Evolutionary conservation across 177 flowering plant genomes (phyloP).

Genomic region (Viscum album): DNA sequence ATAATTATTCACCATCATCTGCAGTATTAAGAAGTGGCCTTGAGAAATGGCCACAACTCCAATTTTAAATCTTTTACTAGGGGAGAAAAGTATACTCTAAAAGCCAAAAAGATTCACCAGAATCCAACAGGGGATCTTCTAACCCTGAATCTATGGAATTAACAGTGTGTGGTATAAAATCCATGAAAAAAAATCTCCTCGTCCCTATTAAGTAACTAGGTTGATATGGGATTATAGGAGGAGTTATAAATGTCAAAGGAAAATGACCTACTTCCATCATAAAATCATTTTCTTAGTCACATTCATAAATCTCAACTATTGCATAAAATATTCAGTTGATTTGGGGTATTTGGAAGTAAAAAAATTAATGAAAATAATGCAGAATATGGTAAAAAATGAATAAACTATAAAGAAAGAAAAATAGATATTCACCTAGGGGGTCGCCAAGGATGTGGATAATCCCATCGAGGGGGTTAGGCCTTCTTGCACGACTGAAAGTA

Average conservation of each 20-base stretch:
- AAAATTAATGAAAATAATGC: background rate
- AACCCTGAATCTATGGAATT: constrained; percentile 79
- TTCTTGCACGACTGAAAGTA: no score
- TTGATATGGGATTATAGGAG: constrained; percentile 95
- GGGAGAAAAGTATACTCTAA: constrained; percentile 87
- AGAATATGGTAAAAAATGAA: background rate
- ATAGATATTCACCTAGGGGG: no score
- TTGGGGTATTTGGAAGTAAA: background rate
- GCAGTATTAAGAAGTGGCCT: constrained; percentile 69
- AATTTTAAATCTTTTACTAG: constrained; percentile 72
- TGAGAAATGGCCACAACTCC: constrained; percentile 96
- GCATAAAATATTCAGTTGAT: background rate
- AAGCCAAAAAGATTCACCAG: constrained; percentile 41
- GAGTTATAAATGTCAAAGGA: constrained; percentile 85
- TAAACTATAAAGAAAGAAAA: no score
- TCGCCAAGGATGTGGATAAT: no score
- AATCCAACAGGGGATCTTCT: constrained; percentile 74
- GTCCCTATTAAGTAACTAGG: constrained; percentile 59
- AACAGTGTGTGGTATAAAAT: constrained; percentile 71
- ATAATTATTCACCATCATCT: constrained; percentile 62
- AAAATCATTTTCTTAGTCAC: background rate
- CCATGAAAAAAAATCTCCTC: constrained; percentile 81
- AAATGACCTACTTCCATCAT: constrained; percentile 46
- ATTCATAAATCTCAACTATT: background rate
- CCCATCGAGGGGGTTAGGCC: no score